Evolutionary conservation across 768 basidiomycete species (phyloP).

Genomic region (Xerocomellus dryophilus): DNA sequence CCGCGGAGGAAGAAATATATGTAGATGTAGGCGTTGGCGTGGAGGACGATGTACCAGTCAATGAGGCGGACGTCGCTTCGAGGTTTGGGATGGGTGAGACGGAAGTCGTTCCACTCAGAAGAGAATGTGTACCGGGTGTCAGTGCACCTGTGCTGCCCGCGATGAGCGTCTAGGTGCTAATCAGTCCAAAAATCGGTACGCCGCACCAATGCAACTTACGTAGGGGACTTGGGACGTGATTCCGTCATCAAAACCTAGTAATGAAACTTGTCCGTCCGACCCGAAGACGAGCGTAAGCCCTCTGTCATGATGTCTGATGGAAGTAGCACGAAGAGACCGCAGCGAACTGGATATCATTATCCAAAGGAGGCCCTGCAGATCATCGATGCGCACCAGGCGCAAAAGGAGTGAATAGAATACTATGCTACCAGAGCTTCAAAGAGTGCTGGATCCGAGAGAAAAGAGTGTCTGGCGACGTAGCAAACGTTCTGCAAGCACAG

Average conservation of each 20-base stretch:
- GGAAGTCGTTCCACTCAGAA: background rate
- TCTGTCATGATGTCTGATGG: slow-evolving; percentile 16
- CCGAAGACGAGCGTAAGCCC: slow-evolving; percentile 27
- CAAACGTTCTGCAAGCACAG: slow-evolving; percentile 1
- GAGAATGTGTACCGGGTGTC: slow-evolving; percentile 2
- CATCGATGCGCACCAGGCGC: slow-evolving; percentile 33
- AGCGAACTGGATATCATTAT: slow-evolving; percentile 20
- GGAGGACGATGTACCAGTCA: slow-evolving; percentile 1
- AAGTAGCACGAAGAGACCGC: slow-evolving; percentile 6
- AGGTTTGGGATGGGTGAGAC: slow-evolving; percentile 16
- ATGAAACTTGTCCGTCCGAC: slow-evolving; percentile 27
- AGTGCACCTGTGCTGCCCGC: background rate
- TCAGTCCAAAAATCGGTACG: background rate
- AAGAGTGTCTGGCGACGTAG: slow-evolving; percentile 1
- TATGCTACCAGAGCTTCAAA: slow-evolving; percentile 17
- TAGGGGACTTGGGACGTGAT: background rate
- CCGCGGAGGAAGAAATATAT: background rate
- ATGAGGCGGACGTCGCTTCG: slow-evolving; percentile 18
- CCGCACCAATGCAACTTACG: background rate
- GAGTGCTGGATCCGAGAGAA: background rate
- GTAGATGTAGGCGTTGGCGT: background rate
- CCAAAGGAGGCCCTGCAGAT: slow-evolving; percentile 9
- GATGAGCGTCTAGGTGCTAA: slow-evolving; percentile 7
- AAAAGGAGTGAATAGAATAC: slow-evolving; percentile 4
- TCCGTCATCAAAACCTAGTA: slow-evolving; percentile 18